Percentiles rank a stretch among this genome's conserved stretches.
Evolutionary conservation across 2,329 filamentous ascomycete genomes (phyloP).

Genomic region (Ceratocystis colombiana): DNA sequence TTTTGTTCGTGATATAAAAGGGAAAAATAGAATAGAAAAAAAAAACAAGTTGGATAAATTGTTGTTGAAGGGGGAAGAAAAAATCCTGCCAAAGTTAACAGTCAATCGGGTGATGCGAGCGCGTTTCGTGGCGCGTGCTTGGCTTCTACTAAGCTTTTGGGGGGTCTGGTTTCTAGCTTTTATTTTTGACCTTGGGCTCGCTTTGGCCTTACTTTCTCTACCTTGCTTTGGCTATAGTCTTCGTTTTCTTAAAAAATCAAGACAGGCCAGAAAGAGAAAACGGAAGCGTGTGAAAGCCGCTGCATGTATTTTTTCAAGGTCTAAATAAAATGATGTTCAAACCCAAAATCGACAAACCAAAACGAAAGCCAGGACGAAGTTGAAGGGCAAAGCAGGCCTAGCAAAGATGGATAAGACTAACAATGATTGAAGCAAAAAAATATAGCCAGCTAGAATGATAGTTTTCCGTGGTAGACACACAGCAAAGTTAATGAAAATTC

Average conservation of each 20-base stretch:
- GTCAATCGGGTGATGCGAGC: constrained; percentile 17
- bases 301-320: no score
- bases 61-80: constrained; percentile 12
- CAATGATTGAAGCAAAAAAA: background rate
- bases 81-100: constrained; percentile 13
- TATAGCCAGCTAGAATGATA: background rate
- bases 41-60: background rate
- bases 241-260: no score
- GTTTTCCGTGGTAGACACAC: no score
- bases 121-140: constrained; percentile 17
- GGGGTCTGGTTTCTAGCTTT: background rate
- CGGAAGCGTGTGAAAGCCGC: no score
- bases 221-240: no score
- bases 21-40: constrained; percentile 3
- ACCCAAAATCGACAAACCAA: background rate
- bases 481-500: background rate
- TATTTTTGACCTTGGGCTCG: no score
- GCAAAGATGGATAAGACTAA: no score
- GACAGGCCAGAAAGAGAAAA: no score
- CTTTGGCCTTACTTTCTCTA: no score
- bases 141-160: background rate
- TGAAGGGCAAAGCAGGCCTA: no score
- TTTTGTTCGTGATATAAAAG: constrained; percentile 7
- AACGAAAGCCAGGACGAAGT: background rate
- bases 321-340: no score